phyloP scores from a whole-genome alignment of 169 alveolate genomes.

The Cryptosporidium ryanae region DNA sequence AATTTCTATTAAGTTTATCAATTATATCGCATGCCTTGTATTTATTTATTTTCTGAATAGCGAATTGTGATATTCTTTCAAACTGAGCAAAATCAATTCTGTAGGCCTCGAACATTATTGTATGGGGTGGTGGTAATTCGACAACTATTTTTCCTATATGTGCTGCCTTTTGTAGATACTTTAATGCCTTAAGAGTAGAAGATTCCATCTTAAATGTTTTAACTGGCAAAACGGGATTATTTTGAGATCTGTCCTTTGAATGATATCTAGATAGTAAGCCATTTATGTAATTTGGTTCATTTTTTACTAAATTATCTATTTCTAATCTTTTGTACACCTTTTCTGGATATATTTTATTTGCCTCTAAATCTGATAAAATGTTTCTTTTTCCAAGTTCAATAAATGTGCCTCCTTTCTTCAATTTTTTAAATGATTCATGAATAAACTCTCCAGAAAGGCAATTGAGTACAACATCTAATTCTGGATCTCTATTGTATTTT shows the following conservation, averaged over 20 bases:
- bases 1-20: not conserved
- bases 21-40: not conserved
- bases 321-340: constrained; percentile 32
- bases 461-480: constrained; percentile 73
- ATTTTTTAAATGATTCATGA: constrained; percentile 53
- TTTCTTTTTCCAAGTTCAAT: constrained; percentile 70
- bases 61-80: not conserved
- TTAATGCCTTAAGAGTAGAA: constrained; percentile 59
- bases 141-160: constrained; percentile 75
- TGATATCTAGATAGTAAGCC: constrained; percentile 32
- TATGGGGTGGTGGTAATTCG: constrained; percentile 72
- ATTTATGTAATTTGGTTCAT: constrained; percentile 26
- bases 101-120: constrained; percentile 58
- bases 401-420: constrained; percentile 67
- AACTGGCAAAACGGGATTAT: constrained; percentile 60
- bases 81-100: not conserved
- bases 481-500: constrained; percentile 26
- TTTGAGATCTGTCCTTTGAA: not conserved
- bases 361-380: constrained; percentile 1
- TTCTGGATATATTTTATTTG: constrained; percentile 5
- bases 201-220: constrained; percentile 67
- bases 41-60: not conserved
- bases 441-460: constrained; percentile 76
- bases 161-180: constrained; percentile 61
- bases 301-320: constrained; percentile 44